A percentile compares a stretch with the other conserved stretches of the same genome.
Conservation (phyloP, 306 rosid species). For the Ormosia emarginata region DNA sequence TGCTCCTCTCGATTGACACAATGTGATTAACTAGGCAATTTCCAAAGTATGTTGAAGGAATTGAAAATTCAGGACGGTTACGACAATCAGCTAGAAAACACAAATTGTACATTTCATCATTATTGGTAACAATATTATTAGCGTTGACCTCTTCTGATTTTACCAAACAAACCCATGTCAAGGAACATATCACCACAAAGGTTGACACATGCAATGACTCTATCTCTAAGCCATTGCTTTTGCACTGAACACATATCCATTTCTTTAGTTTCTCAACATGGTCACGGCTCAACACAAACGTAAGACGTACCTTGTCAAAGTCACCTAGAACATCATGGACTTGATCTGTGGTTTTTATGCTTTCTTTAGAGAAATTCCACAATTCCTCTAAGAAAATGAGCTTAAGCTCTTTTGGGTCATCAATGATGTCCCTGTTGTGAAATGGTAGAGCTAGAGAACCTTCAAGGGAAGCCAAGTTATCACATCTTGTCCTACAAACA, state of each 20-base stretch:
- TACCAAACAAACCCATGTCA: constrained; percentile 18
- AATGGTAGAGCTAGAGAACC: not conserved
- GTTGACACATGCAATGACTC: not conserved
- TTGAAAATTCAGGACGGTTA: constrained; percentile 1
- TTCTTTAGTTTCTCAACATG: constrained; percentile 17
- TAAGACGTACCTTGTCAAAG: not conserved
- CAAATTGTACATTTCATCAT: constrained; percentile 15
- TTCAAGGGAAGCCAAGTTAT: not conserved
- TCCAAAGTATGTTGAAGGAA: constrained; percentile 38
- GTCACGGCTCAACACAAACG: not conserved
- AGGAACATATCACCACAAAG: constrained; percentile 19
- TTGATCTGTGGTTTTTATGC: not conserved
- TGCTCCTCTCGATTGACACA: not conserved
- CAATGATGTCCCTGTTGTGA: constrained; percentile 1
- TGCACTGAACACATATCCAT: not conserved
- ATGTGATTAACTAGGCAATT: constrained; percentile 16
- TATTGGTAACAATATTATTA: not conserved
- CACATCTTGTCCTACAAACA: not conserved
- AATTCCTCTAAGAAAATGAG: not conserved
- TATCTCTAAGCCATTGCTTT: not conserved
- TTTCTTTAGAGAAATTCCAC: not conserved
- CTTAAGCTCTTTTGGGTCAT: not conserved
- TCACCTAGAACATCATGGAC: not conserved
- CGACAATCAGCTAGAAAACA: constrained; percentile 33
- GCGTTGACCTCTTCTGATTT: not conserved